These are phyloP conservation scores for Apiospora kogelbergensis DNA, from an alignment of 2,329 filamentous ascomycete species.

Conservation along the genomic window DNA sequence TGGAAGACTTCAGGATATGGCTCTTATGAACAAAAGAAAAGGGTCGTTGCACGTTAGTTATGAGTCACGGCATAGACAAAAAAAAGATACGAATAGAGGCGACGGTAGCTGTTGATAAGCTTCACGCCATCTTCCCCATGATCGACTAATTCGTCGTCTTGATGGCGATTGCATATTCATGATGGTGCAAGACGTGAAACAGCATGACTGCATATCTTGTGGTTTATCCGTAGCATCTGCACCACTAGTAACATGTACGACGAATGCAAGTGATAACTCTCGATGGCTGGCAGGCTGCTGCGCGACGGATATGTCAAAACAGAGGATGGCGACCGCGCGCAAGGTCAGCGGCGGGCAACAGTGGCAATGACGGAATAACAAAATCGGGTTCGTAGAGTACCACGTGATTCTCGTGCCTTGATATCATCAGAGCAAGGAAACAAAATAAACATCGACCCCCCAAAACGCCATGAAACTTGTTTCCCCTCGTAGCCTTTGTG, in stretches of 20 bases:
- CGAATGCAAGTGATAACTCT: neutral
- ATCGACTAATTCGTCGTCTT: neutral
- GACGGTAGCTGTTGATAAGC: neutral
- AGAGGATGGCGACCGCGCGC: neutral
- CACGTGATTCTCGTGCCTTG: neutral
- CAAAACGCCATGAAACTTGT: slow-evolving; percentile 15
- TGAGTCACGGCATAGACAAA: slow-evolving; percentile 14
- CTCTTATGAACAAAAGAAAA: neutral
- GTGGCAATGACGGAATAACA: neutral
- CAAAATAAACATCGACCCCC: neutral
- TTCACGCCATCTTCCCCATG: neutral
- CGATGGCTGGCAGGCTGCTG: slow-evolving; percentile 1
- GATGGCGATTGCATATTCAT: neutral
- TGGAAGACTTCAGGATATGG: neutral
- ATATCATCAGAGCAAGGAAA: slow-evolving; percentile 6
- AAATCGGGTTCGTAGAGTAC: neutral
- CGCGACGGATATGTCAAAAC: neutral
- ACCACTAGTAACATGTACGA: slow-evolving; percentile 6
- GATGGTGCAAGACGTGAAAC: neutral
- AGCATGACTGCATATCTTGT: neutral
- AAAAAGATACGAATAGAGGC: neutral
- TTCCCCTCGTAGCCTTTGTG: slow-evolving; percentile 13
- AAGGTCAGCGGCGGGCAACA: neutral
- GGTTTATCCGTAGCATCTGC: neutral
- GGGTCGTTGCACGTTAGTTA: neutral